phyloP scores from a whole-genome alignment of 2,329 filamentous ascomycete species.

The Cercospora zeae-maydis region DNA sequence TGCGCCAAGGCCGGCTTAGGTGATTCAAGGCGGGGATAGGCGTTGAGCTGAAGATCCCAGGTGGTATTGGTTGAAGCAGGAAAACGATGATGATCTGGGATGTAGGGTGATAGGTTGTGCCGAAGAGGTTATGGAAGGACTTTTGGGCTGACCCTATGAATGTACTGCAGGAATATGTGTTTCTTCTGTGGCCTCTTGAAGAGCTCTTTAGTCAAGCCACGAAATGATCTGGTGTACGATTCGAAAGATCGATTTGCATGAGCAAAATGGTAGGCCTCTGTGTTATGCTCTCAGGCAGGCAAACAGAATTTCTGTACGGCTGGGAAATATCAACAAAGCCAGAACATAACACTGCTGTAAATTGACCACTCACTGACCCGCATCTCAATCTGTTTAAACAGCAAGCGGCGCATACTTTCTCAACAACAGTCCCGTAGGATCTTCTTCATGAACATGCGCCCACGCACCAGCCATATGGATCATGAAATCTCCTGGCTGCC shows the following conservation, averaged over 20 bases:
- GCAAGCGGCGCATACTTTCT: constrained; percentile 33
- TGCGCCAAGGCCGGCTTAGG: neutral
- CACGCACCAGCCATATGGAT: constrained; percentile 43
- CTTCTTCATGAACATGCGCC: constrained; percentile 36
- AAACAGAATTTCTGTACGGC: too few species aligned
- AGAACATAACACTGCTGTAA: neutral
- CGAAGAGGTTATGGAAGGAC: neutral
- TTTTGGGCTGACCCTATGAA: neutral
- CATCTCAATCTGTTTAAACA: neutral
- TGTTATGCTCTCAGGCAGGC: too few species aligned
- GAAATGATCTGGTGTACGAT: too few species aligned
- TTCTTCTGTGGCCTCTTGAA: too few species aligned
- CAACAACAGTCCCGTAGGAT: constrained; percentile 41
- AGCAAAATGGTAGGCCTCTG: too few species aligned
- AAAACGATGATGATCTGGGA: neutral
- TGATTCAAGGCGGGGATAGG: neutral
- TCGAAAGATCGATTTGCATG: too few species aligned
- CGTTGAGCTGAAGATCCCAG: neutral
- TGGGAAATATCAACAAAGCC: neutral
- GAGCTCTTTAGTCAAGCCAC: too few species aligned
- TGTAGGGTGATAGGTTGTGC: neutral
- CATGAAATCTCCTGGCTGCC: constrained; percentile 20
- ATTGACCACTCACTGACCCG: neutral
- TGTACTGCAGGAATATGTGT: too few species aligned
- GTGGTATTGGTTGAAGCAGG: neutral